These are phyloP conservation scores for Coniochaeta hoffmannii DNA, from an alignment of 2,329 filamentous ascomycete species.

Conservation along the genomic window DNA sequence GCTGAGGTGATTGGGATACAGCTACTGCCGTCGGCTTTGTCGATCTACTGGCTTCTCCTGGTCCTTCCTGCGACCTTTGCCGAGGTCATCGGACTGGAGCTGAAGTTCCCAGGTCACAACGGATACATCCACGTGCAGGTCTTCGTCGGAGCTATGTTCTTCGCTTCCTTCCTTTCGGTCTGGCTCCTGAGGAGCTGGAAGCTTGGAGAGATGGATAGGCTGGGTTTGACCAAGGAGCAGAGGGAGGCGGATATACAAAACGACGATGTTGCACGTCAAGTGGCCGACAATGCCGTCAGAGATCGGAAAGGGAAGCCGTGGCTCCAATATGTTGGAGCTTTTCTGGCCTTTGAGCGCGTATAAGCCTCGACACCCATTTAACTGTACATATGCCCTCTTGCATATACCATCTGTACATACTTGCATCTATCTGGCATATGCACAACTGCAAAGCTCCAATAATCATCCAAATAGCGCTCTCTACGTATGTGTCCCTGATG, in stretches of 20 bases:
- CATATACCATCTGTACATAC: background rate
- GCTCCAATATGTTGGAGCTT: conserved; percentile 10
- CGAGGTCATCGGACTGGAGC: conserved; percentile 54
- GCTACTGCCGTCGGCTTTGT: conserved; percentile 59
- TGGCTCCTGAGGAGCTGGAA: conserved; percentile 37
- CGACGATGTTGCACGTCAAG: conserved; percentile 11
- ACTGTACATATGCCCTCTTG: background rate
- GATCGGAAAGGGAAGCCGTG: background rate
- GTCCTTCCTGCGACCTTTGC: conserved; percentile 64
- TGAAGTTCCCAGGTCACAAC: conserved; percentile 33
- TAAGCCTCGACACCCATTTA: conserved; percentile 4
- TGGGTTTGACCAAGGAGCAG: conserved; percentile 19
- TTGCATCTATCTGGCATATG: background rate
- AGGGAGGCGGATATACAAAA: conserved; percentile 19
- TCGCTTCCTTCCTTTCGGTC: conserved; percentile 43
- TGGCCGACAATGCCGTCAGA: conserved; percentile 3
- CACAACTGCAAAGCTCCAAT: background rate
- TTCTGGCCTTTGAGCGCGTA: conserved; percentile 12
- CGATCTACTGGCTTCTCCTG: conserved; percentile 64
- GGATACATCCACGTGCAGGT: conserved; percentile 48
- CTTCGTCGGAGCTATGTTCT: conserved; percentile 54
- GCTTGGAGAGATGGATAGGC: conserved; percentile 27
- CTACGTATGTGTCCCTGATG: too few relatives aligned
- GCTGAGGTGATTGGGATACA: conserved; percentile 68
- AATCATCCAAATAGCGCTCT: too few relatives aligned